Conservation (phyloP, 2,329 filamentous ascomycete genomes). For the Fusarium coicis region DNA sequence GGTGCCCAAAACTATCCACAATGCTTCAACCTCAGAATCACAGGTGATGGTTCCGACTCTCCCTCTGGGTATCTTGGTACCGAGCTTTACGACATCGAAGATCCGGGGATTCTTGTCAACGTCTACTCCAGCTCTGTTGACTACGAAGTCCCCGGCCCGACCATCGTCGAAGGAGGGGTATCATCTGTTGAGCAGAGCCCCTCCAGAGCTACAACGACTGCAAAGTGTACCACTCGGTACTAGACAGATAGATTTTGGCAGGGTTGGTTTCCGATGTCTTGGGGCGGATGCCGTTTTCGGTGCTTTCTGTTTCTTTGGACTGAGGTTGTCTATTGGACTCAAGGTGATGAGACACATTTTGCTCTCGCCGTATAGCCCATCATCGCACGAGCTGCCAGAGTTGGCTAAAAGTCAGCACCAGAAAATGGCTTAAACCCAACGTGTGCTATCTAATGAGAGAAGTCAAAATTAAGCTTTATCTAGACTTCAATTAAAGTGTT, state of each 20-base stretch:
- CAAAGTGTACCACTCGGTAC: conserved; percentile 34
- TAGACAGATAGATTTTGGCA: neutral
- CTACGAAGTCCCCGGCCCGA: conserved; percentile 50
- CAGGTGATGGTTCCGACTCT: conserved; percentile 51
- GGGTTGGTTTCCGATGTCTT: neutral
- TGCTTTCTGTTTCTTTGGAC: neutral
- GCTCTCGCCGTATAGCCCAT: neutral
- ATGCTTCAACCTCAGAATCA: conserved; percentile 62
- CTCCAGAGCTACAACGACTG: conserved; percentile 41
- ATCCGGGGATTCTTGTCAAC: conserved; percentile 51
- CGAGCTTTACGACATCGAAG: conserved; percentile 49
- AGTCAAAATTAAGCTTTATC: neutral
- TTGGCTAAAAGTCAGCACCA: neutral
- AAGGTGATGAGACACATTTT: neutral
- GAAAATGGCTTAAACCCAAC: neutral
- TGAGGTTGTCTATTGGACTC: neutral
- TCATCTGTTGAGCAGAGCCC: conserved; percentile 42
- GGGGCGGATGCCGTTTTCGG: no score
- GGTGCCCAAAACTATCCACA: conserved; percentile 65
- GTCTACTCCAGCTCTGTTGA: conserved; percentile 45
- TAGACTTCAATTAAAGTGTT: neutral
- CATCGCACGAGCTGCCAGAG: neutral
- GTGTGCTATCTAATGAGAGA: neutral
- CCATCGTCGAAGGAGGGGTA: conserved; percentile 40
- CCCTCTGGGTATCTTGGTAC: conserved; percentile 50